Evolutionary conservation across 306 rosid species (phyloP).

Genomic region (Pueraria montana): DNA sequence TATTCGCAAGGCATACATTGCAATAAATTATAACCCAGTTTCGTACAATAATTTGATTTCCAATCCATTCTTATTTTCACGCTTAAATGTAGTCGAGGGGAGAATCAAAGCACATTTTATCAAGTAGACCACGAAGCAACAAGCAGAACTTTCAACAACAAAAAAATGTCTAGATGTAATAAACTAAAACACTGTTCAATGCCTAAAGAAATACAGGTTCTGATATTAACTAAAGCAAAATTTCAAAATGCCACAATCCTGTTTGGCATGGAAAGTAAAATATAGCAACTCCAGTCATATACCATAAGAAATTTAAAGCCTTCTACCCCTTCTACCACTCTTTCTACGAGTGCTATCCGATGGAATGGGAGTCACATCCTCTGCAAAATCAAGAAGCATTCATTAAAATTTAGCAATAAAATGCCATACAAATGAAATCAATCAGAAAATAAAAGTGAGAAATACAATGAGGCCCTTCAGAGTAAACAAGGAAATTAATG

Average conservation of each 20-base stretch:
- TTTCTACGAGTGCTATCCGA: conserved; percentile 93
- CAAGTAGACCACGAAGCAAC: background rate
- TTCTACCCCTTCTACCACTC: conserved; percentile 93
- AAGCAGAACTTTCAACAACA: conserved; percentile 1
- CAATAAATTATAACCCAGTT: no score
- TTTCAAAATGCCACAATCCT: conserved; percentile 29
- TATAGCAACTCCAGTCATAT: conserved; percentile 24
- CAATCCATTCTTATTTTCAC: background rate
- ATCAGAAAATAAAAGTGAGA: background rate
- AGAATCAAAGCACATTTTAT: no score
- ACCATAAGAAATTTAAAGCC: conserved; percentile 60
- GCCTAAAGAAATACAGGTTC: conserved; percentile 40
- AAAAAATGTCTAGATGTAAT: conserved; percentile 14
- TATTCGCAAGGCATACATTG: no score
- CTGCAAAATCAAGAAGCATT: conserved; percentile 51
- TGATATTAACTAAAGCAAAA: conserved; percentile 45
- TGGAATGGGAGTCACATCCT: conserved; percentile 95
- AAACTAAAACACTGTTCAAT: conserved; percentile 30
- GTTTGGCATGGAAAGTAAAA: conserved; percentile 36
- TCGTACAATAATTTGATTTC: no score
- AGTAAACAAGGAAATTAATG: background rate
- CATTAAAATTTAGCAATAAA: background rate
- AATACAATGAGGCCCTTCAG: background rate
- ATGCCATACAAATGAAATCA: background rate
- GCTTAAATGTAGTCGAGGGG: no score